A percentile compares a stretch with the other conserved stretches of the same genome.
Conservation (phyloP, 495 filamentous ascomycete genomes). For the Hyaloscypha finlandica region DNA sequence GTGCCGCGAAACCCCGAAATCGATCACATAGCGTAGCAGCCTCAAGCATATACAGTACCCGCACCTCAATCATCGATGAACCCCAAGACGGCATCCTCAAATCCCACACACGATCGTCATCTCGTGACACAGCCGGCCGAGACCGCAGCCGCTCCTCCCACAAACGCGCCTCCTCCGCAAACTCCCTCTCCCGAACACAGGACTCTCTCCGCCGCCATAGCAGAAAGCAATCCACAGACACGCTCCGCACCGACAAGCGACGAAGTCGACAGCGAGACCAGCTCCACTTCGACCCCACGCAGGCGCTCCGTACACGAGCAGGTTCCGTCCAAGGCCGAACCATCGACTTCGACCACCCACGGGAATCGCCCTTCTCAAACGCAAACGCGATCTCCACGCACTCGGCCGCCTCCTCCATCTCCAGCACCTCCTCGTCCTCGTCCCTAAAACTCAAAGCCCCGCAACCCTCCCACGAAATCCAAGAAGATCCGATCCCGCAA, state of each 20-base stretch:
- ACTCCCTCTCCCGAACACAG: conserved; percentile 11
- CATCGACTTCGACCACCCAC: conserved; percentile 29
- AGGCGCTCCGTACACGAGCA: conserved; percentile 10
- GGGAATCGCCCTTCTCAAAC: conserved; percentile 28
- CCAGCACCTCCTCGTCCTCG: conserved; percentile 1
- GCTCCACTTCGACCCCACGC: conserved; percentile 24
- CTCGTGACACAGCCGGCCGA: neutral
- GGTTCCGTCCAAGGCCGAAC: conserved; percentile 26
- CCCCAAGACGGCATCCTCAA: neutral
- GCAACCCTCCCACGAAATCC: too few species aligned
- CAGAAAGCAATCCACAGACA: conserved; percentile 6
- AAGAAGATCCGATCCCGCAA: neutral
- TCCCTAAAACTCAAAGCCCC: neutral
- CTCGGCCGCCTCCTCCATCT: conserved; percentile 11
- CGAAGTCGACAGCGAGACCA: conserved; percentile 20
- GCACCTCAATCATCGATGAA: conserved; percentile 8
- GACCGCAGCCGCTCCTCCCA: conserved; percentile 15
- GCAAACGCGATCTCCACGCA: conserved; percentile 14
- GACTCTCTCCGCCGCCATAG: conserved; percentile 18
- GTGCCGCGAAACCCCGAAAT: neutral
- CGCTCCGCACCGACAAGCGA: neutral
- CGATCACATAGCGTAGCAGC: conserved; percentile 19
- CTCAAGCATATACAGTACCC: conserved; percentile 22
- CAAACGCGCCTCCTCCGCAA: neutral
- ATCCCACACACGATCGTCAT: neutral